Base-by-base conservation (phyloP, 2,329 filamentous ascomycete species). In the Boeremia exigua region DNA sequence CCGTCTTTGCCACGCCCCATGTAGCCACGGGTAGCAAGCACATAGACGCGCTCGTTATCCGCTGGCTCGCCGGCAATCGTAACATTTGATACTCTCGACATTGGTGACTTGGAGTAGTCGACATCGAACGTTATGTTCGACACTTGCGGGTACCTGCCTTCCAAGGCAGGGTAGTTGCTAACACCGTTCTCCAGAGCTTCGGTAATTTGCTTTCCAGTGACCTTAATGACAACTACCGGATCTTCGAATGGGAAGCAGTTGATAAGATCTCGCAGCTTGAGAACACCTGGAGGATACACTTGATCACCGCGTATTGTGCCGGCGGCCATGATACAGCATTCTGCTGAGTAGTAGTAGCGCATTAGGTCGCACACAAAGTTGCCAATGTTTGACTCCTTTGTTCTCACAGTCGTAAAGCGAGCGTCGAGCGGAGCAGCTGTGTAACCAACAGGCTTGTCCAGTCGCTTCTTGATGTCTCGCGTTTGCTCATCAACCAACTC, bases 321-420 rank as follows among this genome's bases (percentile, higher is more conserved):
- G 15, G 57, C 47, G 29, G 60, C 60, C 60, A 62, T 62, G 17
- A 62, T 62, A 34, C 60, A 85, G 70, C 91, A 96, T 65, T 96
- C 93, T 0, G 90, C 87, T 5, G 82, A 78, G 71, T 96, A 92
- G 70, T 96, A 89, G 58, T 86, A 86, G 7, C 91, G 85, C 91
- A 96, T 96, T 23, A 97, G 83, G 71, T 97, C 92, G 75, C 90
- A 95, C 3, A 96, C 89, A 73, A 96, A 96, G 75, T 96, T 96
- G 1, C 90, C 92, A 12, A 96, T 79, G 69, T 96, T 97, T 50
- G 89, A 92, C 75, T 96, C 92, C 40, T 79, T 81, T 17, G 85
- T 79, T 10, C 92, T 83, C 0, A 96, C 91, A 0, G 91, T 96
- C 14, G 86, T 89, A 75, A 96, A 97, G 2, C 92, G 88, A 2